Conservation (phyloP, 2,329 filamentous ascomycete species). For the Colletotrichum salicis region DNA sequence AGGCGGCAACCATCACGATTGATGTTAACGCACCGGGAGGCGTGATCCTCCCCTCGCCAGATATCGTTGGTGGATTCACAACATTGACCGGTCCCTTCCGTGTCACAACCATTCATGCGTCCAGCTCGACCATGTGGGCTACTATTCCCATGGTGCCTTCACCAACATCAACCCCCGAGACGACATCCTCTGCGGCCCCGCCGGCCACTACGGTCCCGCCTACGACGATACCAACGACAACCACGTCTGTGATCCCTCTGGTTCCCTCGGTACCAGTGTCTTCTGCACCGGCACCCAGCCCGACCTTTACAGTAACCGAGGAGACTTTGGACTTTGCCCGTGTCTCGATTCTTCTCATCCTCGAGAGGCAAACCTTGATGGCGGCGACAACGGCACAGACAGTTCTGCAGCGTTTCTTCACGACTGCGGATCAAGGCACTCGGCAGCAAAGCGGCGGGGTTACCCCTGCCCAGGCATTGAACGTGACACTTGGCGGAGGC, state of each 20-base stretch:
- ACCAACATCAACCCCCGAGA: conserved; percentile 39
- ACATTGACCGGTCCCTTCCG: conserved; percentile 41
- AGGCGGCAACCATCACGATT: conserved; percentile 47
- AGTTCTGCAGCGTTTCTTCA: conserved; percentile 66
- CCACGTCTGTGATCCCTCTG: neutral
- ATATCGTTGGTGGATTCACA: conserved; percentile 38
- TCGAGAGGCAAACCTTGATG: conserved; percentile 64
- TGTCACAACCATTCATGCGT: conserved; percentile 32
- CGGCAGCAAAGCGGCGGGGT: conserved; percentile 44
- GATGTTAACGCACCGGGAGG: conserved; percentile 39
- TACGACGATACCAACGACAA: conserved; percentile 36
- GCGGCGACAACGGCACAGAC: conserved; percentile 65
- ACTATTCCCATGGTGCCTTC: conserved; percentile 43
- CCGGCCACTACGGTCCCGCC: conserved; percentile 32
- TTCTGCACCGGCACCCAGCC: conserved; percentile 37
- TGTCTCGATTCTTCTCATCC: conserved; percentile 69
- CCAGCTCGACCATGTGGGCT: conserved; percentile 43
- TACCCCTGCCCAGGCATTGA: conserved; percentile 49
- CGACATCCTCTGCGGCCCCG: conserved; percentile 9
- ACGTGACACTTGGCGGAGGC: conserved; percentile 54
- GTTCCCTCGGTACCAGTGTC: conserved; percentile 14
- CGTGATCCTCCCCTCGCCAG: conserved; percentile 29
- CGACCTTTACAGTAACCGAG: conserved; percentile 62
- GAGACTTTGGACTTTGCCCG: conserved; percentile 72
- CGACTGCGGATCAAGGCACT: conserved; percentile 44